Percentiles rank a stretch among this genome's conserved stretches.
phyloP scores from a whole-genome alignment of 768 basidiomycete species.

The Cystobasidium tubakii region DNA sequence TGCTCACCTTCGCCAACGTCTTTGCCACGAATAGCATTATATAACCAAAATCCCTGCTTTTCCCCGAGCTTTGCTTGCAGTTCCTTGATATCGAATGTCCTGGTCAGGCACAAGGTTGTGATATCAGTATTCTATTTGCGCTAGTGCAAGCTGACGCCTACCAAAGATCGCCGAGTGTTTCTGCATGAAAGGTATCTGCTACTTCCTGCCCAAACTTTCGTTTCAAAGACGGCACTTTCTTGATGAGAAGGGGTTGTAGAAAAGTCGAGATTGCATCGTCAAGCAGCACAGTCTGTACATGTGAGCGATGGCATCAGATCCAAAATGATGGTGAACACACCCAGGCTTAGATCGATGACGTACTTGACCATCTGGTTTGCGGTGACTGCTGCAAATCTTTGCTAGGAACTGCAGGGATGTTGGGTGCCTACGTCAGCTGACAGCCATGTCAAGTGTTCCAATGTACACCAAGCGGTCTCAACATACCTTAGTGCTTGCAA shows the following conservation, averaged over 20 bases:
- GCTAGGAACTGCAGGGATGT: constrained; percentile 60
- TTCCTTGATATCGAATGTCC: constrained; percentile 49
- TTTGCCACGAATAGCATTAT: constrained; percentile 76
- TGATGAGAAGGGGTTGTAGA: constrained; percentile 72
- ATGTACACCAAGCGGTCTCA: constrained; percentile 52
- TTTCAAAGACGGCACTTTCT: constrained; percentile 87
- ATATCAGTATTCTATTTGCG: constrained; percentile 3
- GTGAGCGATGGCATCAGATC: background rate
- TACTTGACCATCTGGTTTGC: constrained; percentile 82
- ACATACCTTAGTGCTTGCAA: constrained; percentile 42
- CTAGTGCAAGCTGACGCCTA: constrained; percentile 51
- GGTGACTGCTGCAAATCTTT: constrained; percentile 86
- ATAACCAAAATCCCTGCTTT: constrained; percentile 67
- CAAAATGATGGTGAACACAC: constrained; percentile 48
- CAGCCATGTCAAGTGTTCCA: background rate
- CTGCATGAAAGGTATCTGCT: constrained; percentile 76
- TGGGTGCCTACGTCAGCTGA: background rate
- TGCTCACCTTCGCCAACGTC: constrained; percentile 74
- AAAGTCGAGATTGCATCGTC: constrained; percentile 76
- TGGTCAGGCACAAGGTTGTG: constrained; percentile 25
- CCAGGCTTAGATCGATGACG: no score
- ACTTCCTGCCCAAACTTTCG: constrained; percentile 86
- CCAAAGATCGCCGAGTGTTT: constrained; percentile 84
- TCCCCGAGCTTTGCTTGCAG: constrained; percentile 52
- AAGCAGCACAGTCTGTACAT: constrained; percentile 63